Conservation (phyloP, 306 rosid genomes). For the Quercus alba region DNA sequence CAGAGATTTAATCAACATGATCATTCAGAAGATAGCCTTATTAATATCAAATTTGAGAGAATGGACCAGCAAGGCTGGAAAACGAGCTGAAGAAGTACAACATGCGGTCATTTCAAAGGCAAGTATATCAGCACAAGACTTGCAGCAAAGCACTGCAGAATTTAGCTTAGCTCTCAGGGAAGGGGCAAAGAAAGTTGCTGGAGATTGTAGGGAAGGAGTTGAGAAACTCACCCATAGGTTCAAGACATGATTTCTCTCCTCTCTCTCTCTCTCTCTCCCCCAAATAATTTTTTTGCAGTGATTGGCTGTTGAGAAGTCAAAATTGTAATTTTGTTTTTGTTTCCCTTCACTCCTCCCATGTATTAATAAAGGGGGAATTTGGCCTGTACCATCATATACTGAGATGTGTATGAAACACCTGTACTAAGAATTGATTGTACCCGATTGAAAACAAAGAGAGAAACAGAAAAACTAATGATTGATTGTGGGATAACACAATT, state of each 20-base stretch:
- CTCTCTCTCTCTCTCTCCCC: not conserved
- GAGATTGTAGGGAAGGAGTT: slow-evolving; percentile 89
- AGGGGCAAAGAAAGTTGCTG: slow-evolving; percentile 72
- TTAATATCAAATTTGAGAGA: slow-evolving; percentile 58
- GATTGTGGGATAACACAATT: not conserved
- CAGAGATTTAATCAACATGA: slow-evolving; percentile 48
- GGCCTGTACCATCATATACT: slow-evolving; percentile 1
- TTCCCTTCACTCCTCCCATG: not conserved
- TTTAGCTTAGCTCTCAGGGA: slow-evolving; percentile 55
- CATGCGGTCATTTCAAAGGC: slow-evolving; percentile 50
- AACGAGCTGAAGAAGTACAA: slow-evolving; percentile 51
- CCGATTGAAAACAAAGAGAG: too few relatives aligned
- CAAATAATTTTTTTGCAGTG: not conserved
- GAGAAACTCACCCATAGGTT: slow-evolving; percentile 86
- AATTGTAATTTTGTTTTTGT: not conserved
- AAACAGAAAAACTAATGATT: not conserved
- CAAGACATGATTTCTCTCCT: slow-evolving; percentile 47
- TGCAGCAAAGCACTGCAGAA: slow-evolving; percentile 63
- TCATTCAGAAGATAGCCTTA: slow-evolving; percentile 51
- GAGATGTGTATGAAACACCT: not conserved
- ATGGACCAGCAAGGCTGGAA: slow-evolving; percentile 51
- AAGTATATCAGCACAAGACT: slow-evolving; percentile 46
- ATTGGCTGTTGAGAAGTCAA: slow-evolving; percentile 5
- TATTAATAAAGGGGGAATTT: not conserved
- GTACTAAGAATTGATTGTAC: slow-evolving; percentile 2